Base-by-base conservation (phyloP, 106 monocot species). In the Dendrobium catenatum region DNA sequence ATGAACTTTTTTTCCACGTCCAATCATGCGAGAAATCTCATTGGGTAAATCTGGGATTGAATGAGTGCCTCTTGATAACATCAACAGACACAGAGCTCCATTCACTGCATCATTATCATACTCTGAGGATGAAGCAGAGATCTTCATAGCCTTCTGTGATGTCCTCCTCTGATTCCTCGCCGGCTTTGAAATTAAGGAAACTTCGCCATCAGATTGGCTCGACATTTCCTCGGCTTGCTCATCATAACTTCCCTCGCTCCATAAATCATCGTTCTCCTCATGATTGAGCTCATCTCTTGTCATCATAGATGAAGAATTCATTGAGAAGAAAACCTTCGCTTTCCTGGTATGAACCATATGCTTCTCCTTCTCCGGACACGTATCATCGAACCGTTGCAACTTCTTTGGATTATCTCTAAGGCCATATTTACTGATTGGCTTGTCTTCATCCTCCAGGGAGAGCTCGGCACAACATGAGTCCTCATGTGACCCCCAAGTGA, bases 401-500 rank as follows among this genome's bases (percentile, higher is more conserved):
- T 74, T 74, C 74, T 19, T 74, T 2, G 74, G 74, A n/a, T 74
- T 74, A 4, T 18, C 19, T 41, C 74, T 41, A n/a, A 42, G 58
- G 11, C 37, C 42, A 51, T 61, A 24, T 13, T 72, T 19, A 17
- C 68, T 68, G 22, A 16, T 7, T 40, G 42, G 68, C 67, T 18
- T 17, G 47, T 83, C 76, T 8, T 76, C 83, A 11, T 67, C 48
- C 26, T 67, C 55, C 0, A 77, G n/a, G 70, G 10, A 51, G 67
- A 33, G n/a, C 16, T 47, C 4, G 22, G 15, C n/a, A 42, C 11
- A 43, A 48, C 4, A 78, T 91, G 91, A 10, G 85, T 85, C 74
- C 85, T 82, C 91, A 91, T 85, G 82, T 91, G 88, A 27, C 88
- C 82, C 10, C 83, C 86, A 17, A 91, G 70, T 4, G 91, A 88